These are phyloP conservation scores for Panicum miliaceum DNA, from an alignment of 176 grass and related monocot genomes.

Conservation along the genomic window DNA sequence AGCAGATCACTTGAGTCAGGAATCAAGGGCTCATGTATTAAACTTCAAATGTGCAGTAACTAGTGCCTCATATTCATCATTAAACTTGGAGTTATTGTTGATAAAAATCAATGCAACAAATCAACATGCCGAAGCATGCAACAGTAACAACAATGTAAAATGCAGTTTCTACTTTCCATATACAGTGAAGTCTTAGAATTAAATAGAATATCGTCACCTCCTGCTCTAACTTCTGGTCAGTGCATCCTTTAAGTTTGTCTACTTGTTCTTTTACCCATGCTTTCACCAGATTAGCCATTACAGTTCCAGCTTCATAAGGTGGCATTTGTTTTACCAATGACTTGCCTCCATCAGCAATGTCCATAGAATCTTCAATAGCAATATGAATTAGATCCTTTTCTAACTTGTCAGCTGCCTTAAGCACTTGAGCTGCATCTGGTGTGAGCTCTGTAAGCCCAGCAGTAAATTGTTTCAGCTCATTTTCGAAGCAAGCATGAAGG, in stretches of 20 bases:
- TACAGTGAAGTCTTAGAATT: background rate
- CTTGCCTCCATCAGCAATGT: constrained; percentile 73
- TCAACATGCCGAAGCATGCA: background rate
- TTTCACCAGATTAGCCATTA: constrained; percentile 73
- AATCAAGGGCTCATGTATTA: background rate
- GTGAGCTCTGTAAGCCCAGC: constrained; percentile 58
- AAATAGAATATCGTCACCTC: constrained; percentile 61
- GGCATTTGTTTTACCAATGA: constrained; percentile 74
- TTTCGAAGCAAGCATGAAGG: constrained; percentile 83
- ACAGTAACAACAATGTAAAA: constrained; percentile 4
- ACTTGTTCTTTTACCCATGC: constrained; percentile 68
- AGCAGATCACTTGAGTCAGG: background rate
- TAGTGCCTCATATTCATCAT: background rate
- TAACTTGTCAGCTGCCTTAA: constrained; percentile 78
- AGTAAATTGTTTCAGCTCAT: constrained; percentile 80
- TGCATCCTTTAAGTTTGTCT: constrained; percentile 65
- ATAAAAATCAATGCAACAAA: background rate
- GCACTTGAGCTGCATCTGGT: constrained; percentile 68
- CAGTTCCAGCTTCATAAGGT: constrained; percentile 77
- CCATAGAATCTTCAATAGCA: constrained; percentile 73
- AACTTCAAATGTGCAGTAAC: background rate
- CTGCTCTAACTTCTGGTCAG: constrained; percentile 64
- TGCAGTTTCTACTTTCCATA: constrained; percentile 18
- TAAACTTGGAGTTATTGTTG: background rate
- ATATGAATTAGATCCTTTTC: constrained; percentile 84